phyloP scores from a whole-genome alignment of 2,329 filamentous ascomycete species.

The Ceratocystis harringtonii region DNA sequence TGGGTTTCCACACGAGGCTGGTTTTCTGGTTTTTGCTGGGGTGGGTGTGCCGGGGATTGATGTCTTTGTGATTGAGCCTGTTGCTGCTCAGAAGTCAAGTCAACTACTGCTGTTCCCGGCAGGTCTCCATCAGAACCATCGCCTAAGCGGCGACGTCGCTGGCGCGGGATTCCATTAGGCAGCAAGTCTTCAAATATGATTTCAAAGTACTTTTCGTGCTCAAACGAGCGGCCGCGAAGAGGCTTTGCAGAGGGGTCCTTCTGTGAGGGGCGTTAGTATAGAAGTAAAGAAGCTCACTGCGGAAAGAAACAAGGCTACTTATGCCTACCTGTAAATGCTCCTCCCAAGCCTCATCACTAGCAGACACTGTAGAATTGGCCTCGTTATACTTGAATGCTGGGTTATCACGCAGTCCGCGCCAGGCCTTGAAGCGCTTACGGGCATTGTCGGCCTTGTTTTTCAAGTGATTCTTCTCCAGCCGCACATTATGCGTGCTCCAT shows the following conservation, averaged over 20 bases:
- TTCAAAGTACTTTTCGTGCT: slow-evolving; percentile 47
- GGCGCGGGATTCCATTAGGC: slow-evolving; percentile 12
- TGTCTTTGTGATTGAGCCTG: neutral
- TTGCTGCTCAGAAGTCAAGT: neutral
- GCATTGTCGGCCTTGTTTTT: slow-evolving; percentile 52
- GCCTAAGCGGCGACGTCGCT: slow-evolving; percentile 1
- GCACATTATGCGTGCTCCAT: slow-evolving; percentile 40
- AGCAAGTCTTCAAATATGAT: slow-evolving; percentile 45
- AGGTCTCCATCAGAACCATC: neutral
- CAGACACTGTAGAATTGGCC: slow-evolving; percentile 36
- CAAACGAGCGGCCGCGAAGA: slow-evolving; percentile 41
- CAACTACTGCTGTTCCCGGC: slow-evolving; percentile 1
- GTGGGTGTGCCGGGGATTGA: slow-evolving; percentile 20
- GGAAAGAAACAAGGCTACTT: neutral
- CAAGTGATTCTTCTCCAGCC: slow-evolving; percentile 44
- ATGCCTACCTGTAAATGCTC: slow-evolving; percentile 41
- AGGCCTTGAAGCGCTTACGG: slow-evolving; percentile 46
- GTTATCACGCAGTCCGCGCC: slow-evolving; percentile 43
- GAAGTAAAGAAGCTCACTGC: neutral
- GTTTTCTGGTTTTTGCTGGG: neutral
- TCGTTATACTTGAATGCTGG: slow-evolving; percentile 42
- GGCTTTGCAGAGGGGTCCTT: slow-evolving; percentile 44
- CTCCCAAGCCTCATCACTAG: slow-evolving; percentile 42
- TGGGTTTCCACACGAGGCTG: neutral
- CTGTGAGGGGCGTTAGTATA: slow-evolving; percentile 24